phyloP scores from a whole-genome alignment of 1,284 basidiomycete genomes.

The Lignosus rhinocerotis region DNA sequence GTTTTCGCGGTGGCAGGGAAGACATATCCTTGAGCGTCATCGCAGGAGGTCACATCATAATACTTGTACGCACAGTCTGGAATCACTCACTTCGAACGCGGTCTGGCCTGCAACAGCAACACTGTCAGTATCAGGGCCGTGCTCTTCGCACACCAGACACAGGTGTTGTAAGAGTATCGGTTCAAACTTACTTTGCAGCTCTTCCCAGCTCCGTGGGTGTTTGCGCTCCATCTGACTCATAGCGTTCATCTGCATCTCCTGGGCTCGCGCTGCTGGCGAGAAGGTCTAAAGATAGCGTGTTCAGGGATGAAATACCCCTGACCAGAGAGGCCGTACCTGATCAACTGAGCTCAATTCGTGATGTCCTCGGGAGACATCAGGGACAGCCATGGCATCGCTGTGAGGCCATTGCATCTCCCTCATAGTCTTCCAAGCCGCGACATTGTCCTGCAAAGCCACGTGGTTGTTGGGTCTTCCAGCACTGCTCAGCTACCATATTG shows the following conservation, averaged over 20 bases:
- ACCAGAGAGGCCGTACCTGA: slow-evolving; percentile 21
- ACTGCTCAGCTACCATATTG: slow-evolving; percentile 9
- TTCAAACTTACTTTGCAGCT: slow-evolving; percentile 27
- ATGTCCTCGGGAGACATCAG: slow-evolving; percentile 22
- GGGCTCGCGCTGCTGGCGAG: slow-evolving; percentile 20
- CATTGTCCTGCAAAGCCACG: slow-evolving; percentile 26
- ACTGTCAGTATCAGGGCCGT: not conserved
- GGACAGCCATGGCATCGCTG: slow-evolving; percentile 25
- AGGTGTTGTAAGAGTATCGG: not conserved
- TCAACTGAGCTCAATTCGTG: slow-evolving; percentile 24
- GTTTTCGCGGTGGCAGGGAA: slow-evolving; percentile 32
- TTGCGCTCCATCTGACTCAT: slow-evolving; percentile 30
- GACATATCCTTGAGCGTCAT: slow-evolving; percentile 31
- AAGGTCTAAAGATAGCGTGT: slow-evolving; percentile 20
- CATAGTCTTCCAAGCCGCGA: slow-evolving; percentile 30
- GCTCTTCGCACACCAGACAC: not conserved
- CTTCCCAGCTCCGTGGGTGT: slow-evolving; percentile 34
- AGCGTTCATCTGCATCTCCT: slow-evolving; percentile 29
- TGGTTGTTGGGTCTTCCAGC: slow-evolving; percentile 20
- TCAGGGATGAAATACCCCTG: not conserved
- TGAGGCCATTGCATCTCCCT: slow-evolving; percentile 31
- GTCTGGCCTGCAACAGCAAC: slow-evolving; percentile 15
- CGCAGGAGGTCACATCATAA: slow-evolving; percentile 22
- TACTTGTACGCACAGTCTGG: slow-evolving; percentile 21
- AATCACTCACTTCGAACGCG: slow-evolving; percentile 28